phyloP scores from a whole-genome alignment of 768 basidiomycete genomes.

The Tephrocybe sp. region DNA sequence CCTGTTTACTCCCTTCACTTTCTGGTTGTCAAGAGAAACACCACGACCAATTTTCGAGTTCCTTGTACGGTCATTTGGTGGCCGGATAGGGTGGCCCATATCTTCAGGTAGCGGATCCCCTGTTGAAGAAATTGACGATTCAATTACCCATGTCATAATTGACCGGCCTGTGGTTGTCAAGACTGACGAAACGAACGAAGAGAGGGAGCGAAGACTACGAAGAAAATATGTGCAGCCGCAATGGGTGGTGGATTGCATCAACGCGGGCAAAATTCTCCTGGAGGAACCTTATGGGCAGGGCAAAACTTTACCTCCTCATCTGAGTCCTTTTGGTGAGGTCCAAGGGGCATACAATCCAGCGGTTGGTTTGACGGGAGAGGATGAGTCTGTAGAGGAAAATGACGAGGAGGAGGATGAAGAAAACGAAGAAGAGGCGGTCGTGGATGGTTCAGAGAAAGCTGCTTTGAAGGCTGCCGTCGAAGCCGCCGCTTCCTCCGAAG shows the following conservation, averaged over 20 bases:
- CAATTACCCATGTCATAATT: constrained; percentile 93
- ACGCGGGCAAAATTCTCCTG: constrained; percentile 77
- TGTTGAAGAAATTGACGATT: constrained; percentile 69
- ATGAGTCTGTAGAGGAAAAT: constrained; percentile 28
- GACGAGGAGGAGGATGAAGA: constrained; percentile 31
- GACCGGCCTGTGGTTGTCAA: constrained; percentile 72
- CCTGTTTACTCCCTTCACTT: constrained; percentile 82
- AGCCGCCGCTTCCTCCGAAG: constrained; percentile 37
- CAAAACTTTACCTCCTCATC: constrained; percentile 83
- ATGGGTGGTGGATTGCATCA: constrained; percentile 97
- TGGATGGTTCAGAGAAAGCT: constrained; percentile 20
- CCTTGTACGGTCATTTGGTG: constrained; percentile 87
- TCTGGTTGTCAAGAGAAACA: constrained; percentile 92
- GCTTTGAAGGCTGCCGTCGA: constrained; percentile 31
- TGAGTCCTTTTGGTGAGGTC: constrained; percentile 90
- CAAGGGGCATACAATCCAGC: constrained; percentile 76
- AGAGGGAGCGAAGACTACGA: constrained; percentile 59
- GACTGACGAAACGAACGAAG: constrained; percentile 48
- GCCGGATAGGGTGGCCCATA: constrained; percentile 84
- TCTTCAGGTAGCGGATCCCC: constrained; percentile 83
- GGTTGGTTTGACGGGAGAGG: constrained; percentile 32
- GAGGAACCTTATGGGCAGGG: constrained; percentile 88
- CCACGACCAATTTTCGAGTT: constrained; percentile 94
- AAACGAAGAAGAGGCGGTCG: constrained; percentile 27
- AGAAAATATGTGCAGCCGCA: constrained; percentile 95